phyloP scores from a whole-genome alignment of 805 yeast genomes.

The Candida piceae region DNA sequence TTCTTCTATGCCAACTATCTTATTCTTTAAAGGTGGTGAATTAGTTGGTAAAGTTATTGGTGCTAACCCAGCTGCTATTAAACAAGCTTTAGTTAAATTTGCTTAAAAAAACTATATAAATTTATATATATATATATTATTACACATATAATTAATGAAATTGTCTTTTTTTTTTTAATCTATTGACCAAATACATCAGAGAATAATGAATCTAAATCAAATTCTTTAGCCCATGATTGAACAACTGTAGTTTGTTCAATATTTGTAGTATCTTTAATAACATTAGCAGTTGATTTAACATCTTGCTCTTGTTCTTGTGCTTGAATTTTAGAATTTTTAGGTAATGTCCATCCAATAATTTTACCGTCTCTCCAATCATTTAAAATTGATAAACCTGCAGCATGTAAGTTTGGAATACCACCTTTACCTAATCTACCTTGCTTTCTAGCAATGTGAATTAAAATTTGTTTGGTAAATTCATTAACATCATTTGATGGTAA shows the following conservation, averaged over 20 bases:
- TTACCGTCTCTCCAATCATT: slow-evolving; percentile 98
- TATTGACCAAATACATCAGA: slow-evolving; percentile 35
- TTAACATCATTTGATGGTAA: slow-evolving; percentile 66
- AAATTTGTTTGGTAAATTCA: slow-evolving; percentile 76
- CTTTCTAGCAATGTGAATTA: slow-evolving; percentile 88
- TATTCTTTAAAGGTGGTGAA: slow-evolving; percentile 80
- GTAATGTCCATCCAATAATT: slow-evolving; percentile 84
- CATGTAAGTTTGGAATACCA: slow-evolving; percentile 83
- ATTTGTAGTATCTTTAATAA: slow-evolving; percentile 37
- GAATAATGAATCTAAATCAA: slow-evolving; percentile 82
- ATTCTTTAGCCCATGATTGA: slow-evolving; percentile 87
- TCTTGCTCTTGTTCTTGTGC: slow-evolving; percentile 34
- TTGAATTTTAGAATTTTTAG: slow-evolving; percentile 40
- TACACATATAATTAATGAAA: too few species aligned
- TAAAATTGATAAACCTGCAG: slow-evolving; percentile 78
- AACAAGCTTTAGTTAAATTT: slow-evolving; percentile 43
- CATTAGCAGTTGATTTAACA: slow-evolving; percentile 22
- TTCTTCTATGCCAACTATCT: slow-evolving; percentile 54
- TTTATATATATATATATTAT: too few species aligned
- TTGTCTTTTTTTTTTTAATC: not conserved
- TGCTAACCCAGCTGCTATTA: slow-evolving; percentile 83
- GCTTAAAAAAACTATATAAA: too few species aligned
- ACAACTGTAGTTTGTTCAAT: slow-evolving; percentile 76
- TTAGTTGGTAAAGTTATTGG: slow-evolving; percentile 78
- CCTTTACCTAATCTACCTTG: slow-evolving; percentile 91